A percentile compares a stretch with the other conserved stretches of the same genome.
Conservation (phyloP, 1,284 basidiomycete species). For the Malassezia japonica region DNA sequence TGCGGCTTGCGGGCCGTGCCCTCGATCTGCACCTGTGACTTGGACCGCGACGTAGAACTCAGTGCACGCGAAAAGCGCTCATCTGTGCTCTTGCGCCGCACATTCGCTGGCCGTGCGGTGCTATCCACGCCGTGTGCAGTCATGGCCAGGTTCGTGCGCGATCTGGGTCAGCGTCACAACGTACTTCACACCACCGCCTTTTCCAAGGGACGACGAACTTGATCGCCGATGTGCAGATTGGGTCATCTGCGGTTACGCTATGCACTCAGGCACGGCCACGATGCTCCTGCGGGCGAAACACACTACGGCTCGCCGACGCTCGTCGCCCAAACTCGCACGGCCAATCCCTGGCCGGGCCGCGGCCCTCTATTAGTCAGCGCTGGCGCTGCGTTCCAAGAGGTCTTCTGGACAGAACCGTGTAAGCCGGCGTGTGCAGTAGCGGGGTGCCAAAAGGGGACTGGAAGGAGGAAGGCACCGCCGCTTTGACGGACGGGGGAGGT, state of each 20-base stretch:
- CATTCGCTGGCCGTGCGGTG: not conserved
- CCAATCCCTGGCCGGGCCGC: not conserved
- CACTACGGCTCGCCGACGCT: no score
- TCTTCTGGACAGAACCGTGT: not conserved
- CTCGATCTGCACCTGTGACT: not conserved
- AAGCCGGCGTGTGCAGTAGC: not conserved
- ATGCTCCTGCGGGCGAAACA: no score
- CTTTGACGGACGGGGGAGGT: no score
- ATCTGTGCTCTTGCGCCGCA: not conserved
- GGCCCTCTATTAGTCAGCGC: not conserved
- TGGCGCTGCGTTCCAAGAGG: no score
- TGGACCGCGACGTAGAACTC: not conserved
- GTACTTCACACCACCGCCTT: not conserved
- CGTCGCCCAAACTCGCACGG: not conserved
- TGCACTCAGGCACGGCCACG: no score
- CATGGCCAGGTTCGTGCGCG: not conserved
- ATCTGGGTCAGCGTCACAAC: not conserved
- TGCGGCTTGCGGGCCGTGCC: not conserved
- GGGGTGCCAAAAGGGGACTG: no score
- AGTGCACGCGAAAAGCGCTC: not conserved
- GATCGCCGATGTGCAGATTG: no score
- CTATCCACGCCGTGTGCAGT: not conserved
- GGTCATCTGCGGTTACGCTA: no score
- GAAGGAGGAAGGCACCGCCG: no score
- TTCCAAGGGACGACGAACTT: not conserved